Percentiles rank a stretch among this genome's conserved stretches.
Evolutionary conservation across 1,284 basidiomycete genomes (phyloP).

Genomic region (Mycosarcoma maydis): DNA sequence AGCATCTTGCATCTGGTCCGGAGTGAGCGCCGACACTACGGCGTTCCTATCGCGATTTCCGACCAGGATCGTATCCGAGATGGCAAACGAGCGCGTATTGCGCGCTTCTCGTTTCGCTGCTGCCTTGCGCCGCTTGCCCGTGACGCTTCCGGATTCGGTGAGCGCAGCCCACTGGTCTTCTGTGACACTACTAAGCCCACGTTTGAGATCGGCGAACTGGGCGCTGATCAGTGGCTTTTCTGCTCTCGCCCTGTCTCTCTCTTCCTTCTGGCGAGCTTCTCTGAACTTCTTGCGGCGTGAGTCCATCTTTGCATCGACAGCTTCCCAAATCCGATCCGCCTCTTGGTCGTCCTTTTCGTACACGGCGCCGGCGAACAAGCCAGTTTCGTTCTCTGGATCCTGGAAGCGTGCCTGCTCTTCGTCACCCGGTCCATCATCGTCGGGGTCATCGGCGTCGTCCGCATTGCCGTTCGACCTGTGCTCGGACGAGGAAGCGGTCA

Average conservation of each 20-base stretch:
- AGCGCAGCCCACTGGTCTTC: slow-evolving; percentile 93
- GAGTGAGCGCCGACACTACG: slow-evolving; percentile 80
- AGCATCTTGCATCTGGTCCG: slow-evolving; percentile 72
- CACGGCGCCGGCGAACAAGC: slow-evolving; percentile 91
- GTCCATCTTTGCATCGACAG: slow-evolving; percentile 90
- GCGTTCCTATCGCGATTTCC: slow-evolving; percentile 71
- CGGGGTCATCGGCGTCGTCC: slow-evolving; percentile 25
- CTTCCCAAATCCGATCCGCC: slow-evolving; percentile 92
- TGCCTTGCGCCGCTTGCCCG: slow-evolving; percentile 86
- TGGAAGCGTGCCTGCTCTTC: slow-evolving; percentile 89
- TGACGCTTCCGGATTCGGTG: slow-evolving; percentile 95
- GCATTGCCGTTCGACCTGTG: slow-evolving; percentile 8
- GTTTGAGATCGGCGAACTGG: slow-evolving; percentile 94
- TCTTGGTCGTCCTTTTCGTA: slow-evolving; percentile 99
- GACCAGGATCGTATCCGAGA: slow-evolving; percentile 84
- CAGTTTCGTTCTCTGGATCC: slow-evolving; percentile 96
- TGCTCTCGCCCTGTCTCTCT: slow-evolving; percentile 77
- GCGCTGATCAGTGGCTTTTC: slow-evolving; percentile 89
- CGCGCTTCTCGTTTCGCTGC: slow-evolving; percentile 74
- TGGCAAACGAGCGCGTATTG: slow-evolving; percentile 78
- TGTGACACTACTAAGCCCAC: slow-evolving; percentile 83
- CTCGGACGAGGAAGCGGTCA: slow-evolving; percentile 72
- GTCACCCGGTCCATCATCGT: slow-evolving; percentile 75
- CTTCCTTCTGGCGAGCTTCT: slow-evolving; percentile 79
- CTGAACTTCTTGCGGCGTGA: slow-evolving; percentile 81